Evolutionary conservation across 345 rosid species (phyloP), one percentile per base, ranked within the genome.

Genomic region (Durio zibethinus): DNA sequence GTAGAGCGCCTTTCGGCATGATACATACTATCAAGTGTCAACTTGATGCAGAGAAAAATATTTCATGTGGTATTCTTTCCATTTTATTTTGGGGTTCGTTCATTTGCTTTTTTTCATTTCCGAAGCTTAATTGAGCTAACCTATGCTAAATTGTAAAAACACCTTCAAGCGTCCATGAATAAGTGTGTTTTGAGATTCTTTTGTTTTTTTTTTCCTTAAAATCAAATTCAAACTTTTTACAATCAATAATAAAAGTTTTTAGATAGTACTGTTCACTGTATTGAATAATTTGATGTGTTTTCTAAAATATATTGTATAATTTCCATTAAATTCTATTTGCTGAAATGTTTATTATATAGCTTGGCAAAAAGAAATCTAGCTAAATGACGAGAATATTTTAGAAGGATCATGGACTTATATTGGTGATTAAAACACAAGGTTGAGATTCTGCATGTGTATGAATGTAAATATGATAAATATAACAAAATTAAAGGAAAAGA

Each of bases 1-100:
- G 88, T 84, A 86, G 83, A 86, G 40, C 33, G 29, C 71, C 59
- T 21, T 45, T 29, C 7, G 47, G 43, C 27, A 29, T 21, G 56
- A 71, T 48, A 64, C 8, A 66, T 65, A 35, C 10, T 10, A 38
- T 64, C 40, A 38, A 38, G 40, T 38, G 40, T 38, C 73, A 68
- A 45, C 18, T 38, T 11, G 50, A 38, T 54, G 38, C 67, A 62
- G 20, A 40, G 57, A 31, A 23, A 23, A 71, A 25, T 14, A 16
- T 43, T 71, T 18, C 10, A 71, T 50, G 35, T 29, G 12, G 0
- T 48, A 70, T 52, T 71, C 16, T 70, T 71, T 71, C 74, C 59
- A 71, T 71, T 71, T 71, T 48, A 33, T 21, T 75, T 35, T 11
- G 33, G 71, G 48, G 36, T 45, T 45, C 71, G 77, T 75, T 75